Evolutionary conservation across 2,329 filamentous ascomycete genomes (phyloP).

Genomic region (Biscogniauxia marginata): DNA sequence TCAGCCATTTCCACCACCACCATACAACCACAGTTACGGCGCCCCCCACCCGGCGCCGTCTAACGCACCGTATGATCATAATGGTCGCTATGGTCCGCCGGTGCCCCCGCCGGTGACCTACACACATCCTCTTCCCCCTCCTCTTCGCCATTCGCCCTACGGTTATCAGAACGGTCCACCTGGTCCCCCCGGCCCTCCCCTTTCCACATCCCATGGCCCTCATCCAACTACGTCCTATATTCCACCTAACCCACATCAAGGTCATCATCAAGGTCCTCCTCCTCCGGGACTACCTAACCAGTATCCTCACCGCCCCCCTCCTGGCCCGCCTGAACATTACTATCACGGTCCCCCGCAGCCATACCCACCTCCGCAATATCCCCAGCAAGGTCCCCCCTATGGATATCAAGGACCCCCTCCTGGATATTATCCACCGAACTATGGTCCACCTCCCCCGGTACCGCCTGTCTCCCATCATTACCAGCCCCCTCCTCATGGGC

Average conservation of each 20-base stretch:
- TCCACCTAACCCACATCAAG: background rate
- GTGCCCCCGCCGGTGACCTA: slow-evolving; percentile 9
- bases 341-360: slow-evolving; percentile 13
- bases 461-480: slow-evolving; percentile 13
- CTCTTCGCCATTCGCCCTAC: slow-evolving; percentile 13
- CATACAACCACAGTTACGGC: slow-evolving; percentile 8
- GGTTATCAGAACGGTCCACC: slow-evolving; percentile 14
- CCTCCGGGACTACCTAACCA: background rate
- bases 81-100: slow-evolving; percentile 5
- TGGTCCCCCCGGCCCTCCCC: slow-evolving; percentile 8
- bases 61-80: background rate
- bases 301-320: slow-evolving; percentile 11
- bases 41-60: slow-evolving; percentile 3
- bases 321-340: slow-evolving; percentile 13
- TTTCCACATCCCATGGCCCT: slow-evolving; percentile 4
- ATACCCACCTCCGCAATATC: slow-evolving; percentile 12
- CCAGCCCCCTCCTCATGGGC: slow-evolving; percentile 9
- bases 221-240: slow-evolving; percentile 3
- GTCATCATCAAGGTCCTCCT: background rate
- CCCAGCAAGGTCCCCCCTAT: slow-evolving; percentile 12
- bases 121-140: slow-evolving; percentile 11
- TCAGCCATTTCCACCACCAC: background rate
- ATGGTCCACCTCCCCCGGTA: slow-evolving; percentile 16
- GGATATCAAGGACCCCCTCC: slow-evolving; percentile 13
- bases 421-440: slow-evolving; percentile 15